Conservation (phyloP, 2,329 filamentous ascomycete genomes). For the Fusarium staphyleae region DNA sequence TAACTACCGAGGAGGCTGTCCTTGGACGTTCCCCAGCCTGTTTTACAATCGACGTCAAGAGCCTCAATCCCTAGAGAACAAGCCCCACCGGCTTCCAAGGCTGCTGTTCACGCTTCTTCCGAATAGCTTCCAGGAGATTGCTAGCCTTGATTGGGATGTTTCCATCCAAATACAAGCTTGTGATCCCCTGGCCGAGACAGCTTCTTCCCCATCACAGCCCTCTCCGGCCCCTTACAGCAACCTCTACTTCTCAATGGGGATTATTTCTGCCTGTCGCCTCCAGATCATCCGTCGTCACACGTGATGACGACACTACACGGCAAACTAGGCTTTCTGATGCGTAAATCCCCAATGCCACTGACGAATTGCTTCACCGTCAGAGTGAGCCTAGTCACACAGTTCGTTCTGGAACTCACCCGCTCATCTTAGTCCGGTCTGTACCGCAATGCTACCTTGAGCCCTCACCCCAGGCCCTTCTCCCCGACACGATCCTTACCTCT, state of each 20-base stretch:
- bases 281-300: constrained; percentile 29
- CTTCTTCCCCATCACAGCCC: constrained; percentile 21
- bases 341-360: constrained; percentile 28
- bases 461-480: neutral
- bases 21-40: neutral
- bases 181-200: constrained; percentile 16
- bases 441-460: neutral
- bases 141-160: constrained; percentile 2
- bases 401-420: constrained; percentile 16
- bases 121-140: constrained; percentile 1
- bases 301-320: constrained; percentile 35
- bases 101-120: neutral
- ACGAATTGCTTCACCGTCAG: constrained; percentile 2
- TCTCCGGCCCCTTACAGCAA: constrained; percentile 15
- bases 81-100: constrained; percentile 13
- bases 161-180: constrained; percentile 26
- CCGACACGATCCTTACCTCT: constrained; percentile 14
- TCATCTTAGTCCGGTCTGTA: neutral
- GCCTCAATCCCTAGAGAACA: constrained; percentile 12
- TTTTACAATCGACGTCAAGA: constrained; percentile 12
- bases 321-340: constrained; percentile 16
- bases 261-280: constrained; percentile 8
- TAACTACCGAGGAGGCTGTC: neutral
- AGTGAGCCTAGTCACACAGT: constrained; percentile 1
- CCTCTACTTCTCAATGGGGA: constrained; percentile 9